Evolutionary conservation across 2,329 filamentous ascomycete genomes (phyloP), one percentile per base, ranked within the genome.

Genomic region (Teratosphaeria nubilosa): DNA sequence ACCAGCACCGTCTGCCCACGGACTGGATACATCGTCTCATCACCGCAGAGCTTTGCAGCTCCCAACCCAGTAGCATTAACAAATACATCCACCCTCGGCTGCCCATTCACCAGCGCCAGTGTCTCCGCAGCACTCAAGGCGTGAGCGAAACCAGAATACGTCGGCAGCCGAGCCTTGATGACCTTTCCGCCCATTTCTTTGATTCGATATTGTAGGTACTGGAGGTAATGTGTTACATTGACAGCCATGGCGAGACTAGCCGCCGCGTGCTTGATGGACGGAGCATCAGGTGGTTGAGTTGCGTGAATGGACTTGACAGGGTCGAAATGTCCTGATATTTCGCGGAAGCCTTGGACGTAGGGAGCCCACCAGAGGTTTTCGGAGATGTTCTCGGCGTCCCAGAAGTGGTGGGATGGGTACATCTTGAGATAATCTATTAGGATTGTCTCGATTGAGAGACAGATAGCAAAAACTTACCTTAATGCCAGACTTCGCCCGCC

Each of bases 1-100:
- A 78, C 76, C 1, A 78, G 64, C 1, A 79, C 68, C 0, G 76
- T 79, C 60, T 79, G 77, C 5, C 77, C 77, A 13, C 74, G 66
- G 48, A 78, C 72, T 0, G 77, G 76, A 59, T 70, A 73, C 55
- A 79, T 64, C 1, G 56, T 61, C 0, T 63, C 58, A 58, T 75
- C 72, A 0, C 63, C 63, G 11, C 74, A 71, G 10, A 80, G 67
- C 25, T 63, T 62, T 32, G 59, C 58, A 1, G 77, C 76, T 4
- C 67, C 69, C 2, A 80, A 64, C 7, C 77, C 77, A 1, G 73
- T 74, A 34, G 72, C 73, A 58, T 79, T 79, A 32, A 79, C 64
- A 51, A 76, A 72, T 31, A 60, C 58, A 56, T 67, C 62, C 0
- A 70, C 66, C 3, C 56, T 58, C 2, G 55, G 51, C 5, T 54